Evolutionary conservation across 108 stramenopile species (phyloP).

Genomic region (Nannochloropsis gaditana): DNA sequence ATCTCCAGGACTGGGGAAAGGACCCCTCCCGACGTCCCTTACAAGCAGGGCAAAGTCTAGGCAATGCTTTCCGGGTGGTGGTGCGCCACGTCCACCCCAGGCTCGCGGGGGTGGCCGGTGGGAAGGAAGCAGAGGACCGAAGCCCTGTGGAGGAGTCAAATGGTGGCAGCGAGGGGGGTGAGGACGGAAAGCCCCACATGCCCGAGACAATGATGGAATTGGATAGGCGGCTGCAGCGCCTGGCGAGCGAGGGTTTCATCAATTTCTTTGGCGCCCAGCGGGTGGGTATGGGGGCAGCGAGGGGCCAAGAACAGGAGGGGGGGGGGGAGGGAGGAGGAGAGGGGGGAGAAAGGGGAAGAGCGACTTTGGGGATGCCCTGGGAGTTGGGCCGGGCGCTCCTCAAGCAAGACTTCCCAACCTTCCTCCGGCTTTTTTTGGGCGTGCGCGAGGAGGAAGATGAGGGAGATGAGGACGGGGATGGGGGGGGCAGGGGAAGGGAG

Average conservation of each 20-base stretch:
- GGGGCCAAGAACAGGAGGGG: background rate
- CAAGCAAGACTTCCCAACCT: background rate
- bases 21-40: background rate
- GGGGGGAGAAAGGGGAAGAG: background rate
- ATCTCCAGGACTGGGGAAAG: background rate
- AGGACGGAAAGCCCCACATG: background rate
- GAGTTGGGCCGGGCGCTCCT: background rate
- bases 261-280: constrained; percentile 3
- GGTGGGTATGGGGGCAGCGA: background rate
- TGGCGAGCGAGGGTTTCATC: background rate
- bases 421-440: background rate
- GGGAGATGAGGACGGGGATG: background rate
- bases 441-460: background rate
- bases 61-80: background rate
- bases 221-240: background rate
- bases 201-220: background rate
- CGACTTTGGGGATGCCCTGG: background rate
- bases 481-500: background rate
- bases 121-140: constrained; percentile 1
- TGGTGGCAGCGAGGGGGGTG: background rate
- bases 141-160: background rate
- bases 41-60: background rate
- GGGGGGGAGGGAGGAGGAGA: background rate
- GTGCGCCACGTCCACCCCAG: background rate
- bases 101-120: background rate